Conservation (phyloP, 805 yeast species). For the Cyberlindnera veronae region DNA sequence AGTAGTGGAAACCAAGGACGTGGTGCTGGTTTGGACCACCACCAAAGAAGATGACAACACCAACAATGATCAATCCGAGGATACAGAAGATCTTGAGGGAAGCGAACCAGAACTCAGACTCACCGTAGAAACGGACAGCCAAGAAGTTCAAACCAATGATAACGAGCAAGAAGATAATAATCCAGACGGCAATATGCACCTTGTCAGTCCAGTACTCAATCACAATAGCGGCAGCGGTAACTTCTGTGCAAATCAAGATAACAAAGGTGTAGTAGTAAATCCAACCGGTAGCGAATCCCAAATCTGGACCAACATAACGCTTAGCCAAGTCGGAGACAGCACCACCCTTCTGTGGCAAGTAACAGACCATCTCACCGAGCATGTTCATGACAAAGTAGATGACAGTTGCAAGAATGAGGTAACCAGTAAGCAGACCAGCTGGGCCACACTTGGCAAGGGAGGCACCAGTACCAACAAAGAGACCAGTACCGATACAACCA, state of each 20-base stretch:
- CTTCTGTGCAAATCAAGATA: constrained; percentile 37
- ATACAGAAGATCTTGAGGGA: constrained; percentile 59
- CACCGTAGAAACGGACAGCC: constrained; percentile 61
- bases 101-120: constrained; percentile 59
- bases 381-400: constrained; percentile 64
- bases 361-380: constrained; percentile 67
- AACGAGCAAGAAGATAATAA: constrained; percentile 47
- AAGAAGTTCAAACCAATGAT: constrained; percentile 46
- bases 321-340: constrained; percentile 57
- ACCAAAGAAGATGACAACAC: constrained; percentile 58
- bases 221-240: constrained; percentile 56
- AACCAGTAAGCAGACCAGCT: constrained; percentile 61
- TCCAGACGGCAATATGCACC: constrained; percentile 62
- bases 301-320: constrained; percentile 41
- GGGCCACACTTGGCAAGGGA: constrained; percentile 69
- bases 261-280: constrained; percentile 27
- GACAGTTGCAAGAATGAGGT: constrained; percentile 56
- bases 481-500: constrained; percentile 82
- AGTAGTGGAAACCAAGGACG: constrained; percentile 63
- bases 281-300: constrained; percentile 30
- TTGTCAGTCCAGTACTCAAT: constrained; percentile 53
- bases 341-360: constrained; percentile 57
- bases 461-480: constrained; percentile 70
- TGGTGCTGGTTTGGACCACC: constrained; percentile 55
- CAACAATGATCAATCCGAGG: constrained; percentile 55